Evolutionary conservation across 495 filamentous ascomycete species (phyloP).

Genomic region (Aspergillus kassunensis): DNA sequence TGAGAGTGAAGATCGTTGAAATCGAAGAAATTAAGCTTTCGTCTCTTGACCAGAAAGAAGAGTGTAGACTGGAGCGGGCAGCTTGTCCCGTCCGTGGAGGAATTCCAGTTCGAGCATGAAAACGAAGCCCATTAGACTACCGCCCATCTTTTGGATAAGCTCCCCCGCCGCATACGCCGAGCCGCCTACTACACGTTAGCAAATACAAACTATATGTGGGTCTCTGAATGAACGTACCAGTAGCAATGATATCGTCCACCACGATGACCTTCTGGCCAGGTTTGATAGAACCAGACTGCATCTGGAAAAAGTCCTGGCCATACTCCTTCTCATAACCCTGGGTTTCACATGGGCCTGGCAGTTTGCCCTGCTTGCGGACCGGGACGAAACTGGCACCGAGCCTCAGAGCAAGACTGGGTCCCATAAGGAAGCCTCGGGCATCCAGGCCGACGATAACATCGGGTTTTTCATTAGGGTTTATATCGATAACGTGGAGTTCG

Average conservation of each 20-base stretch:
- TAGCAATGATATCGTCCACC: constrained; percentile 98
- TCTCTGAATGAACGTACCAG: constrained; percentile 65
- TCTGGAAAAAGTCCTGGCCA: constrained; percentile 93
- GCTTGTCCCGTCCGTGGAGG: constrained; percentile 85
- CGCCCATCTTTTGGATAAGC: constrained; percentile 80
- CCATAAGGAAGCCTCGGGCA: constrained; percentile 92
- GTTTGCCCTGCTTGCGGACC: constrained; percentile 92
- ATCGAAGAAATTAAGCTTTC: constrained; percentile 11
- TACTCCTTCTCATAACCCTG: constrained; percentile 94
- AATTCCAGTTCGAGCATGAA: constrained; percentile 97
- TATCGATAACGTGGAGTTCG: constrained; percentile 70
- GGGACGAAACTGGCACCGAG: constrained; percentile 89
- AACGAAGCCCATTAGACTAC: constrained; percentile 78
- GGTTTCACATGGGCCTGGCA: constrained; percentile 81
- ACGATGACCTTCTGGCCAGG: constrained; percentile 85
- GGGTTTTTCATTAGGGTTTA: constrained; percentile 53
- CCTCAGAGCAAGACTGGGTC: constrained; percentile 80
- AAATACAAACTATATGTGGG: neutral
- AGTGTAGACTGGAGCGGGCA: constrained; percentile 80
- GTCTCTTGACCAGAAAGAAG: constrained; percentile 63
- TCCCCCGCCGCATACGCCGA: constrained; percentile 84
- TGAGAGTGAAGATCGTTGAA: constrained; percentile 9
- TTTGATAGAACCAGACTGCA: constrained; percentile 81
- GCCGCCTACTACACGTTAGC: constrained; percentile 57
- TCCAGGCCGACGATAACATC: constrained; percentile 94